Evolutionary conservation across 2,329 filamentous ascomycete species (phyloP).

Genomic region (Xylariaceae sp.): DNA sequence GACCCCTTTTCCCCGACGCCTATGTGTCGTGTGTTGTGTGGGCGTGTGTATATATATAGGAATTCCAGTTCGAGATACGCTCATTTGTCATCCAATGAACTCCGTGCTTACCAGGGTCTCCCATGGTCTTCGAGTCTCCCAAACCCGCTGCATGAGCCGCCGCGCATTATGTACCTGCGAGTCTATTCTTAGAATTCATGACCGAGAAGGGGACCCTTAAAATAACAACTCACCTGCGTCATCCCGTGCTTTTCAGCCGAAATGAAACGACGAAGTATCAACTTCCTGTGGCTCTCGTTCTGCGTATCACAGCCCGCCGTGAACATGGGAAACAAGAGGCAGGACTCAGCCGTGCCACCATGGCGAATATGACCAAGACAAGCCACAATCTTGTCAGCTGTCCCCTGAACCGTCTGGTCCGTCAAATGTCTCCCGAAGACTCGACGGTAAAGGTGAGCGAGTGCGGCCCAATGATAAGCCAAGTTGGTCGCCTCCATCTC

Average conservation of each 20-base stretch:
- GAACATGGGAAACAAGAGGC: constrained; percentile 75
- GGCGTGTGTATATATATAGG: too few species aligned
- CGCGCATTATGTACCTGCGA: constrained; percentile 53
- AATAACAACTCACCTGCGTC: constrained; percentile 58
- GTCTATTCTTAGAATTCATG: constrained; percentile 14
- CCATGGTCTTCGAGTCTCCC: constrained; percentile 64
- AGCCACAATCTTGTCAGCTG: constrained; percentile 58
- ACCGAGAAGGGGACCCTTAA: not conserved
- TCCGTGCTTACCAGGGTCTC: constrained; percentile 61
- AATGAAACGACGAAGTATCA: constrained; percentile 61
- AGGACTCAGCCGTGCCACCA: constrained; percentile 68
- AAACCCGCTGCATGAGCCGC: constrained; percentile 61
- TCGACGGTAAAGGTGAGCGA: constrained; percentile 70
- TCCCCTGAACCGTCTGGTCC: constrained; percentile 57
- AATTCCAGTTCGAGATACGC: not conserved
- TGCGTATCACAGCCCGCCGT: constrained; percentile 71
- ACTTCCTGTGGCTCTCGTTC: constrained; percentile 48
- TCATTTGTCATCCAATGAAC: constrained; percentile 56
- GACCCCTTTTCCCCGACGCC: constrained; percentile 4
- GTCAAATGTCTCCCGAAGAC: constrained; percentile 57
- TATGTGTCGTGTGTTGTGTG: not conserved
- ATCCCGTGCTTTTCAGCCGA: constrained; percentile 68
- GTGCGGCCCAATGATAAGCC: constrained; percentile 72
- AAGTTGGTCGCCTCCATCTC: constrained; percentile 70
- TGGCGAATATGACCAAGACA: constrained; percentile 57